Conservation (phyloP, 106 monocot species). For the Dendrobium officinale region DNA sequence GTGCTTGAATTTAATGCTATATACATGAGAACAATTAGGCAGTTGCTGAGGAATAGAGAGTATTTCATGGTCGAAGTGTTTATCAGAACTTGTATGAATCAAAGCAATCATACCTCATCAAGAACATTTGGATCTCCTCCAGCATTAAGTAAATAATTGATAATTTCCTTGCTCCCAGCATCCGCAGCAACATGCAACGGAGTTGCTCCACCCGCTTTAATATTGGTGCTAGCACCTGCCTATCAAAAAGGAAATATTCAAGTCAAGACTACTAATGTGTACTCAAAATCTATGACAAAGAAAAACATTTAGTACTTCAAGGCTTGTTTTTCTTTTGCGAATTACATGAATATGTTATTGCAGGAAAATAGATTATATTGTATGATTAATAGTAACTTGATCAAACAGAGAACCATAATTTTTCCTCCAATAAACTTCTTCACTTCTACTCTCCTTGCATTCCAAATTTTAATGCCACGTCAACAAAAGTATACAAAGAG, state of each 20-base stretch:
- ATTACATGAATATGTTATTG: background rate
- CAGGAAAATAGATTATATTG: background rate
- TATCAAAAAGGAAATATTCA: conserved; percentile 15
- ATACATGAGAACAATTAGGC: background rate
- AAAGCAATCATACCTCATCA: conserved; percentile 54
- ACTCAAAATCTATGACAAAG: conserved; percentile 5
- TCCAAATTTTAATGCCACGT: background rate
- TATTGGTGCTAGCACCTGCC: conserved; percentile 82
- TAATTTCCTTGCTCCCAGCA: conserved; percentile 53
- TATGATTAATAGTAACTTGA: background rate
- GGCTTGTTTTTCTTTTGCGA: background rate
- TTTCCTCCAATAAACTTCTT: background rate
- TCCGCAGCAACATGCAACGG: conserved; percentile 91
- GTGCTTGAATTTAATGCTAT: background rate
- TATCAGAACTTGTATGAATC: background rate
- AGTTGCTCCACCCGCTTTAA: conserved; percentile 76
- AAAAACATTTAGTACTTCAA: background rate
- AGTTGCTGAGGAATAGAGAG: background rate
- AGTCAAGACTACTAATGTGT: background rate
- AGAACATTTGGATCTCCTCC: conserved; percentile 63
- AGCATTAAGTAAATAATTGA: conserved; percentile 73
- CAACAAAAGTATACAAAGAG: background rate
- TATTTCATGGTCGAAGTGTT: background rate
- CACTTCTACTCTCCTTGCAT: background rate
- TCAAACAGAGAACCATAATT: background rate